Evolutionary conservation across 345 rosid species (phyloP).

Genomic region (Citrus trifoliata): DNA sequence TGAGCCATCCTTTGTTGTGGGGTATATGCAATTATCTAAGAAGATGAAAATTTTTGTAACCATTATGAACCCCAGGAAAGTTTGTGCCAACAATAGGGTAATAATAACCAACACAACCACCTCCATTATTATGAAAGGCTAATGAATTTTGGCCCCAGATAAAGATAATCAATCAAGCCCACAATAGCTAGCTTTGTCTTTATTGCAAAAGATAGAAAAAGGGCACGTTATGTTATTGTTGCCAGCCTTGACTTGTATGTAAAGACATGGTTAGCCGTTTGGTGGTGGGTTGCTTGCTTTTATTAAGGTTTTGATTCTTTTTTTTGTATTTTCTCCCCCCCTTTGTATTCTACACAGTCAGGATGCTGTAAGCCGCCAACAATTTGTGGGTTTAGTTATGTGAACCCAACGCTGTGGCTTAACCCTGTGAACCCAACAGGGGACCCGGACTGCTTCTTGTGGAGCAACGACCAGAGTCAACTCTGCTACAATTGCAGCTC

Average conservation of each 20-base stretch:
- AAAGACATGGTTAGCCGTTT: background rate
- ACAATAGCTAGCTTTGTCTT: slow-evolving; percentile 16
- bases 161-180: background rate
- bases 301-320: background rate
- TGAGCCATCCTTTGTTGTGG: background rate
- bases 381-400: slow-evolving; percentile 71
- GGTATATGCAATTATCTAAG: background rate
- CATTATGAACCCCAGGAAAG: background rate
- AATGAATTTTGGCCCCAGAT: slow-evolving; percentile 8
- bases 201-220: slow-evolving; percentile 10
- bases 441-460: slow-evolving; percentile 75
- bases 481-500: slow-evolving; percentile 85
- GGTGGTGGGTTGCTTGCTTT: background rate
- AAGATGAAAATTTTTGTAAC: background rate
- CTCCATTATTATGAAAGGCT: slow-evolving; percentile 21
- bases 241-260: slow-evolving; percentile 24
- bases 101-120: slow-evolving; percentile 3
- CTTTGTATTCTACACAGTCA: slow-evolving; percentile 36
- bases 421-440: slow-evolving; percentile 69
- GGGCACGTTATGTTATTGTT: slow-evolving; percentile 11
- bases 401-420: slow-evolving; percentile 74
- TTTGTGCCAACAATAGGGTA: slow-evolving; percentile 8
- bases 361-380: slow-evolving; percentile 97
- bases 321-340: no score
- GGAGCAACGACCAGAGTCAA: slow-evolving; percentile 82